phyloP scores from a whole-genome alignment of 208 protist species.

The Leishmania tarentolae region DNA sequence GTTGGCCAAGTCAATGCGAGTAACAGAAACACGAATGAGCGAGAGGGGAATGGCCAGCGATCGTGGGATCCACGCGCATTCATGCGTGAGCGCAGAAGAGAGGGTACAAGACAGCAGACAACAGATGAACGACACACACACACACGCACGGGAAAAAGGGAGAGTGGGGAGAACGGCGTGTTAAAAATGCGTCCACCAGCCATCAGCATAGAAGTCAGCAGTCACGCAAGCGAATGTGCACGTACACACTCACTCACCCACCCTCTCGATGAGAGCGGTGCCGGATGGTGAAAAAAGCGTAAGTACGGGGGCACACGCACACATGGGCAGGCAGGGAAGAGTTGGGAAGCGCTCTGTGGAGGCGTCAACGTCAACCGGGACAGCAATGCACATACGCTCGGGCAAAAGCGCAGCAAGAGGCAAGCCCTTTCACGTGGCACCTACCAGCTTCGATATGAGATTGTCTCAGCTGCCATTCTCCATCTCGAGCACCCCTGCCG shows the following conservation, averaged over 20 bases:
- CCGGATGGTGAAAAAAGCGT: too few species aligned
- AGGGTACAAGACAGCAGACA: too few species aligned
- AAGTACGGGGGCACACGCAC: too few species aligned
- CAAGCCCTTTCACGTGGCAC: background rate
- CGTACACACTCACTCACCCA: too few species aligned
- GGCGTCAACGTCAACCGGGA: background rate
- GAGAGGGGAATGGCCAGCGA: background rate
- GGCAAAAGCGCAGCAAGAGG: background rate
- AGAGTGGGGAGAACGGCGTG: too few species aligned
- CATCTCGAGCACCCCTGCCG: slow-evolving; percentile 11
- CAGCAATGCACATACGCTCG: background rate
- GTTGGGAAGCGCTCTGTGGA: background rate
- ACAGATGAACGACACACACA: background rate
- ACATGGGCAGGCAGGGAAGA: too few species aligned
- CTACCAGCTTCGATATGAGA: slow-evolving; percentile 6
- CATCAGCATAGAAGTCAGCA: too few species aligned
- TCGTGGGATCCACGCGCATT: background rate
- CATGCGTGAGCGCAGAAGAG: background rate
- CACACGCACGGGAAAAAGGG: background rate
- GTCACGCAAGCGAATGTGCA: too few species aligned
- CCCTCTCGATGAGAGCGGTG: too few species aligned
- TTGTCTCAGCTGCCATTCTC: slow-evolving; percentile 15
- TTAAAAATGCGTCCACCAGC: too few species aligned
- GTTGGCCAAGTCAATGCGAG: background rate
- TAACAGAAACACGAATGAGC: background rate